Base-by-base conservation (phyloP, 2,329 filamentous ascomycete species). In the Cladosporium velox region DNA sequence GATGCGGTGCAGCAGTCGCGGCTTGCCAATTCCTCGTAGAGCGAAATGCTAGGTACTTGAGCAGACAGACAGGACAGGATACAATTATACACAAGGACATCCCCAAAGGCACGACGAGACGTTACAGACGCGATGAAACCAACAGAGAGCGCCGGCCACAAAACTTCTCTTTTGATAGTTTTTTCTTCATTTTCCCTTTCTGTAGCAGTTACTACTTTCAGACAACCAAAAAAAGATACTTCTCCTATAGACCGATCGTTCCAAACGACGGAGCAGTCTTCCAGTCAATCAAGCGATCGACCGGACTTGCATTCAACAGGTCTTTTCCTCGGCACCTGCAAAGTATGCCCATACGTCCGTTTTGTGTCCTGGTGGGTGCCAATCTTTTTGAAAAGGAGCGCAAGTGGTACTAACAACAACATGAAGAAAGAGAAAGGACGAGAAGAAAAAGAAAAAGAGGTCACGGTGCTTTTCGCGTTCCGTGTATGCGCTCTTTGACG, bases 351-450 rank as follows among this genome's bases (percentile, higher is more conserved):
- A 30, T 55, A 14, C n/a, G 15, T 34, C 26, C 28, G 5, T 55
- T 55, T 55, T 62, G 44, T 59, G 18, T 41, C 24, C 57, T 32
- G 14, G 10, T 24, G 28, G 34, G 24, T 38, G 11, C 8, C 41
- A 47, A 47, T 34, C 52, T 30, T 26, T 26, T 26, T 59, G 47
- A 11, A 49, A 60, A 62, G n/a, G 59, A 62, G 59, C 44, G 59
- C 59, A 47, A 64, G 30, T 30, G 34, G 55, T 55, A 64, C 34
- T 64, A 64, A 64, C 61, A 55, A 64, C 61, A 47, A 63, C 60
- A 55, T 28, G 60, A 34, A 52, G 18, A 52, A 41, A 24, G 49
- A 63, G 38, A 55, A 32, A 55, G 18, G 30, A 10, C 15, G 18
- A 34, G 49, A 52, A 14, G 18, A 24, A n/a, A 55, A 24, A 60